Conservation (phyloP, 2,329 filamentous ascomycete genomes). For the Pseudogymnoascus sp. region DNA sequence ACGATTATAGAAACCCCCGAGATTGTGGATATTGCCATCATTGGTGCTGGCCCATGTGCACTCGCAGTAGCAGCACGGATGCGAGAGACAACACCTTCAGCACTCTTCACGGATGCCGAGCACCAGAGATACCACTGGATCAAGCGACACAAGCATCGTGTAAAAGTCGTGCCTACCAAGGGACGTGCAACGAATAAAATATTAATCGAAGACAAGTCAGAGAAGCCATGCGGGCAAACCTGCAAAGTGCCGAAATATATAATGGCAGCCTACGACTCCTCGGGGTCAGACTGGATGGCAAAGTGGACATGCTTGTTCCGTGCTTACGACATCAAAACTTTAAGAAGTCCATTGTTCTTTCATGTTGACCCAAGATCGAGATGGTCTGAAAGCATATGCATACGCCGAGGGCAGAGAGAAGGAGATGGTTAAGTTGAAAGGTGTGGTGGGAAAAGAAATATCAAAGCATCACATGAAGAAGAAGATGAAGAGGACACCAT, state of each 20-base stretch:
- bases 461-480: conserved; percentile 75
- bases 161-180: background rate
- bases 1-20: conserved; percentile 2
- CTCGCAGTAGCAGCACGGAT: conserved; percentile 67
- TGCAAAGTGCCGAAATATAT: conserved; percentile 21
- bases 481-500: conserved; percentile 33
- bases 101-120: conserved; percentile 76
- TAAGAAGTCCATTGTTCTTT: conserved; percentile 77
- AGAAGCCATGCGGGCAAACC: conserved; percentile 19
- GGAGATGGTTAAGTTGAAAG: conserved; percentile 62
- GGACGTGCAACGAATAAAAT: conserved; percentile 1
- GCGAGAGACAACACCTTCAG: conserved; percentile 64
- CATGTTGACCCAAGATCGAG: conserved; percentile 72
- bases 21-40: conserved; percentile 50
- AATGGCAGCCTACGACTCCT: conserved; percentile 61
- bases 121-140: conserved; percentile 78
- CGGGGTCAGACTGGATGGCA: conserved; percentile 57
- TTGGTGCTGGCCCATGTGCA: conserved; percentile 69
- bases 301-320: conserved; percentile 65
- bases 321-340: conserved; percentile 60
- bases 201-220: conserved; percentile 36
- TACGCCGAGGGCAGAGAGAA: conserved; percentile 51
- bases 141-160: conserved; percentile 3
- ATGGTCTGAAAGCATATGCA: conserved; percentile 63
- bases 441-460: conserved; percentile 70